Evolutionary conservation across 1,284 basidiomycete genomes (phyloP), one percentile per base, ranked within the genome.

Genomic region (Phylloboletellus chloephorus): DNA sequence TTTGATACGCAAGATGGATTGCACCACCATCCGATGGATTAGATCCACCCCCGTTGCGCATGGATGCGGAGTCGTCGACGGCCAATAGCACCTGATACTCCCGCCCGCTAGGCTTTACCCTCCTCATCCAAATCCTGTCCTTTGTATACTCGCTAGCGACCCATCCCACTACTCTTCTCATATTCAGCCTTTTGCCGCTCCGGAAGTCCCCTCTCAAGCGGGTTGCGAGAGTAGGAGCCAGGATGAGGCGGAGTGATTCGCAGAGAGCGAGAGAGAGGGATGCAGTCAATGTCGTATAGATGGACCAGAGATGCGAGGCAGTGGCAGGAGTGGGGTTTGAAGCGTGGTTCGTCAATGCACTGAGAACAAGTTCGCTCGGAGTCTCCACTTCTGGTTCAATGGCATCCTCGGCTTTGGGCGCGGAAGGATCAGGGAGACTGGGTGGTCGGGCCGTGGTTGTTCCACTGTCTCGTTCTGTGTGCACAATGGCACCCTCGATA

Each of bases 121-220:
- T 79, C 20, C 96, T 82, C 23, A 98, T 73, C 96, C 96, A 99
- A 55, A 98, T 98, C 69, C 96, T 96, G 74, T 99, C 96, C 66
- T 98, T 98, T 43, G 94, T 97, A 69, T 93, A 99, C 68, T 99
- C 96, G 63, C 88, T 92, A 7, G 96, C 96, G 52, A 99, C 95
- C 71, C 97, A 99, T 2, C 91, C 84, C 43, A 99, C 93, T 63
- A 99, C 94, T 71, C 96, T 96, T 64, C 95, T 92, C 95, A 99
- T 98, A 67, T 98, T 98, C 33, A 99, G 78, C 17, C 96, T 78
- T 68, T 98, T 99, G 39, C 96, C 96, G 0, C 91, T 97, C 32
- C 95, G 88, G 66, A 96, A 99, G 69, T 99, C 96, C 31, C 96
- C 96, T 64, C 89, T 88, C 30, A 99, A 75, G 19, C 96, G 81